phyloP scores from a whole-genome alignment of 2,329 filamentous ascomycete genomes.

The Sarocladium brachiariae region DNA sequence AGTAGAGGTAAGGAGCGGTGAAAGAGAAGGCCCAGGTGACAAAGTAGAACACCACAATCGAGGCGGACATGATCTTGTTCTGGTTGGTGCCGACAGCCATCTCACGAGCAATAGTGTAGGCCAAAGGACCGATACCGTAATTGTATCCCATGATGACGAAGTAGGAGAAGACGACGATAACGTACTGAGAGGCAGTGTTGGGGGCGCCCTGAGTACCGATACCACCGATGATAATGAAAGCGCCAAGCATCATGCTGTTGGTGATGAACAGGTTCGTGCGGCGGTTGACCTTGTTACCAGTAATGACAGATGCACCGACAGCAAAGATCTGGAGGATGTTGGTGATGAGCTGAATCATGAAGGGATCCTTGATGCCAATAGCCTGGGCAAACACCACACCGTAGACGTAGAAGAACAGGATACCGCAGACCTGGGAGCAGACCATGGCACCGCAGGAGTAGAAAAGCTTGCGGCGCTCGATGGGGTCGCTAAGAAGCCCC shows the following conservation, averaged over 20 bases:
- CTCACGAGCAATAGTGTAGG: slow-evolving; percentile 32
- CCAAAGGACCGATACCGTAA: slow-evolving; percentile 31
- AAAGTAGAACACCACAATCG: slow-evolving; percentile 33
- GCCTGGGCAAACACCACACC: slow-evolving; percentile 32
- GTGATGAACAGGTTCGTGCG: slow-evolving; percentile 29
- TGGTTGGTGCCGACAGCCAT: slow-evolving; percentile 36
- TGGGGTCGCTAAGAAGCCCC: slow-evolving; percentile 29
- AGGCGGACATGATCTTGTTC: slow-evolving; percentile 36
- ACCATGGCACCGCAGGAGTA: slow-evolving; percentile 34
- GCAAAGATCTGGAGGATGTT: slow-evolving; percentile 32
- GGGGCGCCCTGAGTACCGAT: slow-evolving; percentile 15
- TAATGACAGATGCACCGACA: slow-evolving; percentile 26
- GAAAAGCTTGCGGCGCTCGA: slow-evolving; percentile 36
- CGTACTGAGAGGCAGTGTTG: slow-evolving; percentile 13
- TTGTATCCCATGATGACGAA: slow-evolving; percentile 31
- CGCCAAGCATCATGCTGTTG: slow-evolving; percentile 25
- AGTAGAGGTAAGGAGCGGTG: slow-evolving; percentile 28
- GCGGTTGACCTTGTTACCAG: slow-evolving; percentile 28
- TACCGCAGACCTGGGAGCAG: slow-evolving; percentile 37
- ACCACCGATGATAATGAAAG: slow-evolving; percentile 24
- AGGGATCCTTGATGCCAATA: slow-evolving; percentile 30
- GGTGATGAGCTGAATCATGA: slow-evolving; percentile 30
- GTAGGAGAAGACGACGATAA: slow-evolving; percentile 19
- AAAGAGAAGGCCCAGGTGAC: slow-evolving; percentile 26
- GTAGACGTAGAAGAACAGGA: slow-evolving; percentile 35